These are phyloP conservation scores for Phytophthora tentaculata DNA, from an alignment of 352 stramenopile genomes.

Conservation along the genomic window DNA sequence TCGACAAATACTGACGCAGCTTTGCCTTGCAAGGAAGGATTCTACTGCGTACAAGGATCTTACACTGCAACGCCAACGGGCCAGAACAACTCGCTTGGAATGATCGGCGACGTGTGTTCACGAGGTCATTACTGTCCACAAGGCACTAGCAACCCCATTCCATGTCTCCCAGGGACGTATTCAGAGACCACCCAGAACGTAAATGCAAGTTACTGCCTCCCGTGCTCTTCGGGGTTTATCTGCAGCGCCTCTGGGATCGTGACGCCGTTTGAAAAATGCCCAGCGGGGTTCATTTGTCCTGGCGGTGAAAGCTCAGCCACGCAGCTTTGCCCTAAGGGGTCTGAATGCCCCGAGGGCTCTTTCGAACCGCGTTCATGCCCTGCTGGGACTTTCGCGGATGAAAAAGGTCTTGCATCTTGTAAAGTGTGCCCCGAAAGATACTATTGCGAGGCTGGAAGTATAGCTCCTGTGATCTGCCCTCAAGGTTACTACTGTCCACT, in stretches of 20 bases:
- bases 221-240: slow-evolving; percentile 67
- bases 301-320: slow-evolving; percentile 61
- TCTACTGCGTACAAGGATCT: slow-evolving; percentile 90
- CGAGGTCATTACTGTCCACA: slow-evolving; percentile 80
- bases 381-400: slow-evolving; percentile 70
- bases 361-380: slow-evolving; percentile 60
- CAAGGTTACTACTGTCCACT: slow-evolving; percentile 82
- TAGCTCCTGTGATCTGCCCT: slow-evolving; percentile 59
- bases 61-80: slow-evolving; percentile 78
- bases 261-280: slow-evolving; percentile 54
- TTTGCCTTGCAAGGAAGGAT: slow-evolving; percentile 76
- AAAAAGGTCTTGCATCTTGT: slow-evolving; percentile 59
- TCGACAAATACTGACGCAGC: slow-evolving; percentile 78
- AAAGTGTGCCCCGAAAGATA: slow-evolving; percentile 77
- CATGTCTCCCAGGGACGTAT: slow-evolving; percentile 77
- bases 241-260: slow-evolving; percentile 65
- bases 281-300: slow-evolving; percentile 64
- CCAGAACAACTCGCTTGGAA: slow-evolving; percentile 71
- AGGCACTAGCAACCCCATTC: slow-evolving; percentile 82
- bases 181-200: slow-evolving; percentile 72
- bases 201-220: slow-evolving; percentile 63
- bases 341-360: slow-evolving; percentile 77
- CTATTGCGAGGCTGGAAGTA: slow-evolving; percentile 61
- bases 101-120: slow-evolving; percentile 76
- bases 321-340: slow-evolving; percentile 64